Conservation (phyloP, 2,329 filamentous ascomycete genomes). For the Penicillium brasilianum region DNA sequence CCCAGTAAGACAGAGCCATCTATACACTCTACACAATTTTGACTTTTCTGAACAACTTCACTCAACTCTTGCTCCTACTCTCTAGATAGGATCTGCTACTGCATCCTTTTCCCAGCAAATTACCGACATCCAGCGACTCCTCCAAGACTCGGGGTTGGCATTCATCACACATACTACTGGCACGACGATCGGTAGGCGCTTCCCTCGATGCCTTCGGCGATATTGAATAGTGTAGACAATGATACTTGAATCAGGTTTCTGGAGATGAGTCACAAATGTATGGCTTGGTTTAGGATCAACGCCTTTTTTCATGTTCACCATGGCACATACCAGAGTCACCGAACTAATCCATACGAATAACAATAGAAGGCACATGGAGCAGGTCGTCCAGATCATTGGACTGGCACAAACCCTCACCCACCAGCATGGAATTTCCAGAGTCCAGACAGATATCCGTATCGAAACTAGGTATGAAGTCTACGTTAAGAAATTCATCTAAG, state of each 20-base stretch:
- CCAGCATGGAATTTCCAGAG: conserved; percentile 71
- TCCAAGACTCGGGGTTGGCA: conserved; percentile 75
- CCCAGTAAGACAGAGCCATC: conserved; percentile 56
- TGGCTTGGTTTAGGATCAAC: neutral
- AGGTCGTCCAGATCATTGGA: conserved; percentile 77
- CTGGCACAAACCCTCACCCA: conserved; percentile 78
- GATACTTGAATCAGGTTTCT: neutral
- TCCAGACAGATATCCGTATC: conserved; percentile 84
- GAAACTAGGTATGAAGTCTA: conserved; percentile 67
- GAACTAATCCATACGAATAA: neutral
- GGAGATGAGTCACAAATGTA: neutral
- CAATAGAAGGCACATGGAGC: conserved; percentile 80
- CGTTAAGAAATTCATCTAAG: neutral
- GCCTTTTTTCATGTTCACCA: too few relatives aligned
- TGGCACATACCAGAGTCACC: neutral
- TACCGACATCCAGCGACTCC: conserved; percentile 79
- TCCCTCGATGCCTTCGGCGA: neutral
- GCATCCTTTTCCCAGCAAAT: conserved; percentile 78
- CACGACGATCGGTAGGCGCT: conserved; percentile 75
- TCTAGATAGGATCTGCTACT: conserved; percentile 71
- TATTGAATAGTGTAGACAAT: neutral
- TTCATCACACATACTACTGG: conserved; percentile 88
- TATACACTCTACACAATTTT: too few relatives aligned
- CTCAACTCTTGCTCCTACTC: neutral
- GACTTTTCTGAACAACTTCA: too few relatives aligned